phyloP scores from a whole-genome alignment of 371 early-diverging fungal genomes.

The Mycotypha africana region DNA sequence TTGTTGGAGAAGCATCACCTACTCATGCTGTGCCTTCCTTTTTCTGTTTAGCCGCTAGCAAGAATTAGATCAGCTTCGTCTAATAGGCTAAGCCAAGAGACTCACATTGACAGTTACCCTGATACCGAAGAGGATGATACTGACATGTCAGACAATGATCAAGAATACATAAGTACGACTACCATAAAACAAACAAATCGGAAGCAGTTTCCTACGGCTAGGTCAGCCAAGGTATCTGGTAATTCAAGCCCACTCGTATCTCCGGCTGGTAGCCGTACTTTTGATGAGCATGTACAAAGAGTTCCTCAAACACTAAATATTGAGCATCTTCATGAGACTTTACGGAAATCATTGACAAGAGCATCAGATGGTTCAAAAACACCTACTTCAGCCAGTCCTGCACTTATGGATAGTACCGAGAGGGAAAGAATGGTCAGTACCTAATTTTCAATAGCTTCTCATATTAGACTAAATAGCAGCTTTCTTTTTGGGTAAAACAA shows the following conservation, averaged over 20 bases:
- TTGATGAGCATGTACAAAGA: conserved; percentile 14
- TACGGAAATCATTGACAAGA: conserved; percentile 31
- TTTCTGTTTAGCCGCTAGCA: conserved; percentile 13
- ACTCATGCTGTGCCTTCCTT: neutral
- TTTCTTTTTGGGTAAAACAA: too few relatives aligned
- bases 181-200: neutral
- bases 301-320: conserved; percentile 21
- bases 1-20: neutral
- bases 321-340: conserved; percentile 39
- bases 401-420: conserved; percentile 24
- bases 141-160: conserved; percentile 26
- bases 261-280: conserved; percentile 23
- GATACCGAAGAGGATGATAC: conserved; percentile 53
- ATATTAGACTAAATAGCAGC: neutral
- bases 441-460: neutral
- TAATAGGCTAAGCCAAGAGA: conserved; percentile 16
- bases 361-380: conserved; percentile 13
- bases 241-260: conserved; percentile 20
- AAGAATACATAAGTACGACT: neutral
- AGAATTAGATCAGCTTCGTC: conserved; percentile 30
- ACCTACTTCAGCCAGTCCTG: conserved; percentile 17
- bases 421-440: conserved; percentile 19
- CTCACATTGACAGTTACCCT: conserved; percentile 33
- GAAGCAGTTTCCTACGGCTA: neutral
- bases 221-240: conserved; percentile 9